These are phyloP conservation scores for Ophiostoma australiae DNA, from an alignment of 2,329 filamentous ascomycete genomes.

Conservation along the genomic window DNA sequence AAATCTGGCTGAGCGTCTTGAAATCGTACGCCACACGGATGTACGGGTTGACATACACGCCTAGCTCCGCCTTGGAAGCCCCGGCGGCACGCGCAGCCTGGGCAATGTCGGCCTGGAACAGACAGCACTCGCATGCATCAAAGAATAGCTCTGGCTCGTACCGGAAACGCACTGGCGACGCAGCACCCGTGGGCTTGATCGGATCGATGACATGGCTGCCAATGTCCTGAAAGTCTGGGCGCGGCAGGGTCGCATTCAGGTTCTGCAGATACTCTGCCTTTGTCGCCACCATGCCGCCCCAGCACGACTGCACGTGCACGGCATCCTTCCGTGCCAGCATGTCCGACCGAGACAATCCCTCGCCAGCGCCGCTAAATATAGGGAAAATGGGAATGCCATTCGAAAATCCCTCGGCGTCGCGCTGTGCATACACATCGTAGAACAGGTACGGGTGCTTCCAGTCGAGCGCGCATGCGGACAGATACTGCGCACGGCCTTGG, in stretches of 20 bases:
- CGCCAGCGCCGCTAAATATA: slow-evolving; percentile 54
- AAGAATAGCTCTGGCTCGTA: slow-evolving; percentile 55
- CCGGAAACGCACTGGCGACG: slow-evolving; percentile 50
- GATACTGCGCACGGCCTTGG: slow-evolving; percentile 52
- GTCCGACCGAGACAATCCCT: slow-evolving; percentile 54
- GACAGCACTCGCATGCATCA: slow-evolving; percentile 62
- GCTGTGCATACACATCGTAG: slow-evolving; percentile 69
- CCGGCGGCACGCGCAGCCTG: slow-evolving; percentile 36
- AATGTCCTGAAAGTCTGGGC: slow-evolving; percentile 35
- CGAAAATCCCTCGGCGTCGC: slow-evolving; percentile 60
- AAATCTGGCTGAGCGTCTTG: slow-evolving; percentile 53
- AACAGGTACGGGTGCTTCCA: slow-evolving; percentile 63
- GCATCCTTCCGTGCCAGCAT: slow-evolving; percentile 58
- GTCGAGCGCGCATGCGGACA: slow-evolving; percentile 66
- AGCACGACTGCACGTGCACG: slow-evolving; percentile 67
- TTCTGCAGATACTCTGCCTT: slow-evolving; percentile 56
- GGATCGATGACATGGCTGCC: slow-evolving; percentile 38
- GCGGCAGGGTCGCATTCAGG: slow-evolving; percentile 32
- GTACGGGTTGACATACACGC: slow-evolving; percentile 70
- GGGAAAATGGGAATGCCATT: slow-evolving; percentile 63
- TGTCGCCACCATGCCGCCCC: slow-evolving; percentile 71
- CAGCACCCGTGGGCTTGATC: slow-evolving; percentile 31
- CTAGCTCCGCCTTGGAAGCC: slow-evolving; percentile 41
- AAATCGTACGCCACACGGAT: slow-evolving; percentile 65
- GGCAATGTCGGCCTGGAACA: slow-evolving; percentile 49